Conservation (phyloP, 208 protist species). For the Polymyxa betae region DNA sequence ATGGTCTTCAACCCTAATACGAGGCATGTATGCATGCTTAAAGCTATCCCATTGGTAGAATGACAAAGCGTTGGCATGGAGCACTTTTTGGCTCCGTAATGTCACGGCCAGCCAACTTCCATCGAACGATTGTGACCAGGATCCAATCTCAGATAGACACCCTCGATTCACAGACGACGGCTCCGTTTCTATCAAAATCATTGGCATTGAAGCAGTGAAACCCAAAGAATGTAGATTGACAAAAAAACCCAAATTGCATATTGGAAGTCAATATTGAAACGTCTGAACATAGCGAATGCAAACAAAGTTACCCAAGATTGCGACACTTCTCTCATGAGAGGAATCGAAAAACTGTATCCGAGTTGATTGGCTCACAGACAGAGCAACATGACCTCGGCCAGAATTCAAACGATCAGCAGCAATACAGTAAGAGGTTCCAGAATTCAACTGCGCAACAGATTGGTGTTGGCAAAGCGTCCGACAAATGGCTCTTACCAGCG, state of each 20-base stretch:
- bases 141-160: neutral
- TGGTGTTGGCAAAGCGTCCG: neutral
- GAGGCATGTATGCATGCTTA: neutral
- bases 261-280: neutral
- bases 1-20: neutral
- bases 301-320: neutral
- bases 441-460: neutral
- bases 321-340: neutral
- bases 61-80: neutral
- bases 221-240: too few relatives aligned
- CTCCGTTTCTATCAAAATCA: constrained; percentile 11
- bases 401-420: neutral
- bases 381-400: neutral
- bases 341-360: neutral
- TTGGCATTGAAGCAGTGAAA: too few relatives aligned
- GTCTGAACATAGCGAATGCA: neutral
- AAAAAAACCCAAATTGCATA: too few relatives aligned
- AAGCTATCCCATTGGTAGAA: neutral
- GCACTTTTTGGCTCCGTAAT: neutral
- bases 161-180: neutral
- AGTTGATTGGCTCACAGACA: neutral
- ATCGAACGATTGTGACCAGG: neutral
- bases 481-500: neutral
- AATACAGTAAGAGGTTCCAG: neutral
- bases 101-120: neutral